These are phyloP conservation scores for Syzygium jambos DNA, from an alignment of 345 rosid genomes.

Conservation along the genomic window DNA sequence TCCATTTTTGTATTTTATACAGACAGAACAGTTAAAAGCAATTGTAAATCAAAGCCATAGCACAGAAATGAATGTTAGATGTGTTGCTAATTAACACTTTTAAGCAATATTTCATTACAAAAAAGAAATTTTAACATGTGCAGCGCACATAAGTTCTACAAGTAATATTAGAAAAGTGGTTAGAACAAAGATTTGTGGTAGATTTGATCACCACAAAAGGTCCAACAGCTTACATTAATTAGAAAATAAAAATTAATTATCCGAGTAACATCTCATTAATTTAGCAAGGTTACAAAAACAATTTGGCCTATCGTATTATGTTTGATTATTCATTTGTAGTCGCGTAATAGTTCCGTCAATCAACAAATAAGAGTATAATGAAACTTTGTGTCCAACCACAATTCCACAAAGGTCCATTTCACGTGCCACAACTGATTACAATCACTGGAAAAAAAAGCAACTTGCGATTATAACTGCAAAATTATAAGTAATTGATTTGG, in stretches of 20 bases:
- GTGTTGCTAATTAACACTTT: not conserved
- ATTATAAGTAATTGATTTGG: no score
- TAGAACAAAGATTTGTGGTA: fast-evolving
- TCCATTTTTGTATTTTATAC: not conserved
- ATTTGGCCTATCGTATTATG: not conserved
- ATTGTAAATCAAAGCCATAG: no score
- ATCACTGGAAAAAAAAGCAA: no score
- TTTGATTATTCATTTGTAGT: no score
- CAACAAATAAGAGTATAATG: no score
- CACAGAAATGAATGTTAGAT: not conserved
- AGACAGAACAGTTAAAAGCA: not conserved
- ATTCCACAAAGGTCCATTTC: no score
- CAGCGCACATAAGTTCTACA: not conserved
- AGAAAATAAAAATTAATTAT: not conserved
- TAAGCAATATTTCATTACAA: not conserved
- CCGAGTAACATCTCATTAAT: not conserved
- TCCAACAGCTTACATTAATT: not conserved
- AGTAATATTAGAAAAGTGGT: not conserved
- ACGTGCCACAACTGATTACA: no score
- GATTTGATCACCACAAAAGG: not conserved
- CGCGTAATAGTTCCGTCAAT: not conserved
- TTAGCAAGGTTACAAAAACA: not conserved
- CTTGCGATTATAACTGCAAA: no score
- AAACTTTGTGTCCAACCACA: no score
- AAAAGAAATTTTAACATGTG: not conserved